Base-by-base conservation (phyloP, 352 stramenopile genomes). In the Blastocystis sp. region DNA sequence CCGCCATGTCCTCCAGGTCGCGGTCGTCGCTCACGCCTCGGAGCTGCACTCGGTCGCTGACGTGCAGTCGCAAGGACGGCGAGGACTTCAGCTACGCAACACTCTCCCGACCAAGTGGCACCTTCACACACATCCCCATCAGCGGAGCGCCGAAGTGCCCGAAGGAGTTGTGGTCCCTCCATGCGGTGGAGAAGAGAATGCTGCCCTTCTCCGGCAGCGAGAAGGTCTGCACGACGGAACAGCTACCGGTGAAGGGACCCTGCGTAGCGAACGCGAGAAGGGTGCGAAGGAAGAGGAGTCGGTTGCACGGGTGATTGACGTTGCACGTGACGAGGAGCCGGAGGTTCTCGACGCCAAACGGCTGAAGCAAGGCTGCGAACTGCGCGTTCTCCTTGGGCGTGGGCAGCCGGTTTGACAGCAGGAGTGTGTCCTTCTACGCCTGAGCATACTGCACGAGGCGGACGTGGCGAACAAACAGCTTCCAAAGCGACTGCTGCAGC, bases 101-200 rank as follows among this genome's bases (percentile, higher is more conserved):
- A 74, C 17, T 7, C 34, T 11, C 5, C 5, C 10, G 7, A 23
- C 34, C 5, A 3, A 56, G 9, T 1, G 0, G 14, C 40, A 74
- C 64, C 21, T 10, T n/a, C 11, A 60, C 53, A 23, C 21, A 64
- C 19, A 64, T 48, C 4, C 71, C 71, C 71, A 81, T 81, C 9
- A 81, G 71, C 10, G 71, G 71, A 5, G 40, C 71, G 62, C 71
- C 71, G 48, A n/a, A 59, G 56, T 81, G 71, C 52, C 71, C 71
- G 48, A 81, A 81, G 23, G 71, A 65, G 38, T 81, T 81, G 52
- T 65, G 17, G 48, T 81, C 71, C 10, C 34, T 28, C 40, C 48
- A 81, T 28, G 71, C 11, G 41, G 71, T 67, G 52, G 71, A 81
- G 34, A 81, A 81, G 21, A 81, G 45, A 23, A 81, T 23, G 34